Percentiles rank a stretch among this genome's conserved stretches.
Evolutionary conservation across 1,284 basidiomycete genomes (phyloP).

Genomic region (Exobasidium rhododendri): DNA sequence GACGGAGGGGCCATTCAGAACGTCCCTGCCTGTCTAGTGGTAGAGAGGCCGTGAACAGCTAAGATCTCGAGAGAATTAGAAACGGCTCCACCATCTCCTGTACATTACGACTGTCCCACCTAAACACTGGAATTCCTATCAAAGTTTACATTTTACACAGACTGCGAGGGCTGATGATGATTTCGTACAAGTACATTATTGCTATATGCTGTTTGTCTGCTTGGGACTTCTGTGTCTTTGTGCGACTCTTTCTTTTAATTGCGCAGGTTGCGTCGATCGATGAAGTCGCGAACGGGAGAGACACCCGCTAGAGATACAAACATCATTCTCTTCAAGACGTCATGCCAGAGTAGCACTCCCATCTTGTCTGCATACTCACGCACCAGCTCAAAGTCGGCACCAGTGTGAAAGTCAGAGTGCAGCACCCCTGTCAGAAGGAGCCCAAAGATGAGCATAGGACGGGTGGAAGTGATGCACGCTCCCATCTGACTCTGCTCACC

Average conservation of each 20-base stretch:
- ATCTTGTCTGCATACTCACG: conserved; percentile 79
- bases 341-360: conserved; percentile 75
- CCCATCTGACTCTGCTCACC: conserved; percentile 2
- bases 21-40: conserved; percentile 50
- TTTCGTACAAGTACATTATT: no score
- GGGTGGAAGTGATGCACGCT: no score
- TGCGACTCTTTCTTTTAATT: not conserved
- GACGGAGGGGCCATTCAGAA: conserved; percentile 47
- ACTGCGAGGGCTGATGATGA: no score
- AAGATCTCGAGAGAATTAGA: no score
- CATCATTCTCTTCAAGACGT: conserved; percentile 69
- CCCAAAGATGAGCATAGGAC: not conserved
- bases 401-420: conserved; percentile 80
- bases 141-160: no score
- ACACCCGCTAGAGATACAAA: conserved; percentile 63
- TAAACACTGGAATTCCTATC: no score
- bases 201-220: no score
- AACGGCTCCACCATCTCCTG: no score
- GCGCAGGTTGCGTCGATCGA: not conserved
- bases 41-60: conserved; percentile 41
- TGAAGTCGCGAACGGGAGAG: not conserved
- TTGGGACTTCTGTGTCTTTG: no score
- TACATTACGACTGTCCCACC: no score
- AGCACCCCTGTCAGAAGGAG: conserved; percentile 63
- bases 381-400: conserved; percentile 81